Conservation (phyloP, 345 rosid genomes). For the Hibiscus trionum region DNA sequence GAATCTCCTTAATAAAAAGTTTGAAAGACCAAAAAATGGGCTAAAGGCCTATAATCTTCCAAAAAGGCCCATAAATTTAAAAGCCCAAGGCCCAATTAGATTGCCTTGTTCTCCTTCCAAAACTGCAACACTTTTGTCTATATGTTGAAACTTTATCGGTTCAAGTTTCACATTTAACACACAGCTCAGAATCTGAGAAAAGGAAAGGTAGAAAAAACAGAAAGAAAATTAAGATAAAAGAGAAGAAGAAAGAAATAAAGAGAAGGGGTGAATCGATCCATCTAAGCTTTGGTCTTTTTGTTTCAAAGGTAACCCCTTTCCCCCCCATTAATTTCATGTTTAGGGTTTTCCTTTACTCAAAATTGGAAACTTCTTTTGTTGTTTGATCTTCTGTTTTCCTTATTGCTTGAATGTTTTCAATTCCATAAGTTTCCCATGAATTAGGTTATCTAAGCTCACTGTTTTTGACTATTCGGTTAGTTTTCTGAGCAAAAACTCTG, state of each 20-base stretch:
- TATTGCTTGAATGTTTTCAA: background rate
- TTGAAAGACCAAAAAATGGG: no score
- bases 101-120: slow-evolving; percentile 4
- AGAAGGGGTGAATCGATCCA: background rate
- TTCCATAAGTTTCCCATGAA: background rate
- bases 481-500: background rate
- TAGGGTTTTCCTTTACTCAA: background rate
- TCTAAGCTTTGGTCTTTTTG: background rate
- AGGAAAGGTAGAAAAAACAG: background rate
- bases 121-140: background rate
- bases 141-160: background rate
- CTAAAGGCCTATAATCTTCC: background rate
- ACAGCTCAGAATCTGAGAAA: background rate
- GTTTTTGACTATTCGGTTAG: background rate
- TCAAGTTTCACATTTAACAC: background rate
- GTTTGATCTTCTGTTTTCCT: background rate
- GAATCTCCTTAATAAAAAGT: no score
- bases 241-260: background rate
- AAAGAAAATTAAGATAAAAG: background rate
- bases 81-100: slow-evolving; percentile 2
- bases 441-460: background rate
- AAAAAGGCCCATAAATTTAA: no score
- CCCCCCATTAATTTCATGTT: background rate
- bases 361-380: background rate
- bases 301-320: background rate